Base-by-base conservation (phyloP, 345 rosid species). In the Cochlearia excelsa region DNA sequence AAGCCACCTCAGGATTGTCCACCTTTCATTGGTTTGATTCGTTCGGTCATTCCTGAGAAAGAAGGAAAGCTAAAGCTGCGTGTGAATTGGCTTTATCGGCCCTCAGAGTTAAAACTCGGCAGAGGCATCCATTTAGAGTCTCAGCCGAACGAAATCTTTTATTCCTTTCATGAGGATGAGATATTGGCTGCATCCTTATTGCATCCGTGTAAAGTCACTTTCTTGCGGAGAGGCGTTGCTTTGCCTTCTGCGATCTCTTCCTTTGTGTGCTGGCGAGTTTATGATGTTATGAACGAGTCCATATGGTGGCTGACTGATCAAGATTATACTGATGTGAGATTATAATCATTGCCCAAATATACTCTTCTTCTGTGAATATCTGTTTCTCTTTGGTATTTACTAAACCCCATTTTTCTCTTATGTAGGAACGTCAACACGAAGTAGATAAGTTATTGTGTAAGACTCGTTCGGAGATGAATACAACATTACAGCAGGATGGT, bases 241-340 rank as follows among this genome's bases (percentile, higher is more conserved):
- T 79, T 93, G 82, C 88, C 88, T 9, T 65, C 91, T 63, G 95
- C 89, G 9, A 59, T 89, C 63, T 78, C 76, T 63, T 93, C 95
- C 2, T 86, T 84, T 66, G 90, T 93, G 34, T 93, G 99, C 61
- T 62, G 89, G 65, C 81, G 88, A 63, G 95, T 88, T 65, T 93
- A 88, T 52, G 99, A 93, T 62, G 81, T 82, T 69, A 66, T 58
- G 2, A 83, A 84, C 70, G 69, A 77, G 63, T 65, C 94, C 75
- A 67, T 88, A 69, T 86, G 99, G 94, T 93, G 99, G 97, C 80
- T 88, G 62, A 93, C 94, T 53, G 99, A 93, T 79, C 85, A 81
- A 37, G 81, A 87, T 63, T 84, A 83, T 75, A 82, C 82, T 72
- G 71, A 87, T 83, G 97, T 90, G 79, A 83, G 90, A 77, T 52